phyloP scores from a whole-genome alignment of 225 moss, liverwort and hornwort species.

The Asterella californica region DNA sequence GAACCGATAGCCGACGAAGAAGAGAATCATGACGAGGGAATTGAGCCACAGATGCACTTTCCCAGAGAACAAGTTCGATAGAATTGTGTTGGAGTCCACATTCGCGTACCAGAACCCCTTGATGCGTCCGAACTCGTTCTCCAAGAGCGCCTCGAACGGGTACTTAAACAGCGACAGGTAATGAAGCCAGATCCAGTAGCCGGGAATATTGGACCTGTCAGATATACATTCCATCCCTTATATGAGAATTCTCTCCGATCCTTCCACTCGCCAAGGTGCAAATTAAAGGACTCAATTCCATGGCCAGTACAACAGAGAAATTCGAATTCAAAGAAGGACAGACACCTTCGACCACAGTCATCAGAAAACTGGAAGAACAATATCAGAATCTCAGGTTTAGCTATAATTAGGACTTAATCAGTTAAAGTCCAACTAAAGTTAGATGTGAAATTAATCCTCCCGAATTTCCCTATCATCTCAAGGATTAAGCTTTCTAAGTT shows the following conservation, averaged over 20 bases:
- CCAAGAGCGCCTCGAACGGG: slow-evolving; percentile 56
- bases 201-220: slow-evolving; percentile 63
- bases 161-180: slow-evolving; percentile 90
- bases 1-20: slow-evolving; percentile 50
- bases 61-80: slow-evolving; percentile 33
- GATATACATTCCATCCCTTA: neutral
- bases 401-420: no score
- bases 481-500: no score
- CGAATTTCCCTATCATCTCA: no score
- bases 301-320: no score
- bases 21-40: slow-evolving; percentile 33
- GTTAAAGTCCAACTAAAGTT: no score
- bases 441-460: no score
- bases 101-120: slow-evolving; percentile 48
- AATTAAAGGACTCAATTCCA: neutral
- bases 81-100: slow-evolving; percentile 28
- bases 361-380: no score
- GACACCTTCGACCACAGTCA: no score
- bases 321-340: no score
- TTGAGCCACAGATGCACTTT: slow-evolving; percentile 43
- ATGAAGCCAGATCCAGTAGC: slow-evolving; percentile 92
- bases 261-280: neutral
- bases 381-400: no score
- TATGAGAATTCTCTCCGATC: neutral
- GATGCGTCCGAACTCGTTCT: slow-evolving; percentile 69